Evolutionary conservation across 495 filamentous ascomycete species (phyloP).

Genomic region (Xylaria flabelliformis): DNA sequence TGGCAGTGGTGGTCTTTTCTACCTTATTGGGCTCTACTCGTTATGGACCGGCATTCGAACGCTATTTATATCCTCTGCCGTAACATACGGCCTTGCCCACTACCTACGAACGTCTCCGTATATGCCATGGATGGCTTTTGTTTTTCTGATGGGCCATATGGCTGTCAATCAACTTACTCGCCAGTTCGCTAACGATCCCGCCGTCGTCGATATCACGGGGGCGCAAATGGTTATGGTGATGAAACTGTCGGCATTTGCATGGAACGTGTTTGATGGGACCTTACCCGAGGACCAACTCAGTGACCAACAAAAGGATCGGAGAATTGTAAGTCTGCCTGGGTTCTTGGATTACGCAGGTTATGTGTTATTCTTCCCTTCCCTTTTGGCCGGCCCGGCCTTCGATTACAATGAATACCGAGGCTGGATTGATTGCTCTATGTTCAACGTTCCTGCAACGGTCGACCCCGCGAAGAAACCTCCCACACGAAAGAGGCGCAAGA

Average conservation of each 20-base stretch:
- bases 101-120: conserved; percentile 83
- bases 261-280: conserved; percentile 93
- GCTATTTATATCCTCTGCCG: conserved; percentile 76
- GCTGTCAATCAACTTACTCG: conserved; percentile 85
- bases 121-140: conserved; percentile 98
- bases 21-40: conserved; percentile 92
- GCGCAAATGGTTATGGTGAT: conserved; percentile 98
- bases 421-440: conserved; percentile 95
- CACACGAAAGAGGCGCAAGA: conserved; percentile 91
- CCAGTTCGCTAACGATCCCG: conserved; percentile 69
- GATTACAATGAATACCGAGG: conserved; percentile 90
- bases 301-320: conserved; percentile 84
- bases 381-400: conserved; percentile 88
- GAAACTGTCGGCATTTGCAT: conserved; percentile 97
- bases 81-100: conserved; percentile 81
- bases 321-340: conserved; percentile 72
- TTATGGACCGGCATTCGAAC: conserved; percentile 88
- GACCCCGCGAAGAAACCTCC: conserved; percentile 81
- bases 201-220: conserved; percentile 84
- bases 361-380: conserved; percentile 90
- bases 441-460: conserved; percentile 78
- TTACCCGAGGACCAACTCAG: conserved; percentile 79
- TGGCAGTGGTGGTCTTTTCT: conserved; percentile 67
- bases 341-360: conserved; percentile 86
- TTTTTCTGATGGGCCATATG: conserved; percentile 96